Percentiles rank a stretch among this genome's conserved stretches.
These are phyloP conservation scores for Mortierella claussenii DNA, from an alignment of 192 early-diverging fungal species.

Conservation along the genomic window DNA sequence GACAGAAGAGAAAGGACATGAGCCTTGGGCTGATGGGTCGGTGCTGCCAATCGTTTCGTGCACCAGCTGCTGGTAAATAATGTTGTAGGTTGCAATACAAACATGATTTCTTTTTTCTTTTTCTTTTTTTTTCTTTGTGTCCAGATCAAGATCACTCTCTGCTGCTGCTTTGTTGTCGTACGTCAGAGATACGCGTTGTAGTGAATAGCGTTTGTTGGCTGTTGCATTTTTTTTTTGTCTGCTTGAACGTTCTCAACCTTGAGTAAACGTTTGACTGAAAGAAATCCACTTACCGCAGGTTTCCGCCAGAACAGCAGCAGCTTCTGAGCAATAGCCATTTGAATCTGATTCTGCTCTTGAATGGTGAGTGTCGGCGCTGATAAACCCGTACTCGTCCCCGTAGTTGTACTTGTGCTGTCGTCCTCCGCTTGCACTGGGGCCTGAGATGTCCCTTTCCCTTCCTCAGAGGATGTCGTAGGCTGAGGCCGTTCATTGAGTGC, in stretches of 20 bases:
- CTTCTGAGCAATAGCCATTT: constrained; percentile 80
- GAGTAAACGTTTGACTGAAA: not conserved
- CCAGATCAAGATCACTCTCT: not conserved
- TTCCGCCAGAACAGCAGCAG: constrained; percentile 82
- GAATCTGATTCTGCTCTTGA: constrained; percentile 59
- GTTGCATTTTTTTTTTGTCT: no score
- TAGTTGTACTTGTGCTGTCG: no score
- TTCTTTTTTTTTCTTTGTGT: not conserved
- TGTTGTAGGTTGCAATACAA: not conserved
- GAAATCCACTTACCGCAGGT: constrained; percentile 67
- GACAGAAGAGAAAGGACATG: not conserved
- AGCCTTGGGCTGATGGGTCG: no score
- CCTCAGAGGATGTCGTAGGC: not conserved
- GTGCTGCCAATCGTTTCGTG: no score
- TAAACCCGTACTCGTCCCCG: no score
- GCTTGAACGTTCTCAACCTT: no score
- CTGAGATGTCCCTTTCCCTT: not conserved
- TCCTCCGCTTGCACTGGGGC: not conserved
- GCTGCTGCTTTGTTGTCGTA: no score
- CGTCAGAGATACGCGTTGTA: no score
- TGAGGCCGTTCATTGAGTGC: not conserved
- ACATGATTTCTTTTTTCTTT: not conserved
- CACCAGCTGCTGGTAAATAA: no score
- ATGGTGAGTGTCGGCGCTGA: not conserved
- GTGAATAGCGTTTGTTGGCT: no score